Evolutionary conservation across 768 basidiomycete genomes (phyloP), one percentile per base, ranked within the genome.

Genomic region (Ephemerocybe angulata): DNA sequence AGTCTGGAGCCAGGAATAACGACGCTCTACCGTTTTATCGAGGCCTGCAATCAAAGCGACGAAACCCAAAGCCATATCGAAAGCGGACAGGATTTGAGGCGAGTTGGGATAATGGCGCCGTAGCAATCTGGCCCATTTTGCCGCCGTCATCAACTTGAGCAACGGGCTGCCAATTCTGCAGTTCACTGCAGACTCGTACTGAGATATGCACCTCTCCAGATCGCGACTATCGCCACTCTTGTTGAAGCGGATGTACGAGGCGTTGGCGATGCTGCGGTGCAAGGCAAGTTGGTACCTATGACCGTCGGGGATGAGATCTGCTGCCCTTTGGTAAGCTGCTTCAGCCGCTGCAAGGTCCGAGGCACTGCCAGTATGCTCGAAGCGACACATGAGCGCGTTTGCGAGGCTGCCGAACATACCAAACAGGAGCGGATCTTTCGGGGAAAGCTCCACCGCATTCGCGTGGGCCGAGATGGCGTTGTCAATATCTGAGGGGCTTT

Each of bases 391-490:
- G 24, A 54, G 54, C 2, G 55, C 46, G 37, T 31, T 33, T n/a
- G 52, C 63, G 51, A 62, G 55, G 28, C 46, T 44, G 22, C 11
- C 53, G n/a, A 60, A 37, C 22, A 25, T 30, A 5, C 30, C 29
- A 10, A 25, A 28, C 43, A 56, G 35, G 24, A 43, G 27, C 11
- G 44, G 28, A 1, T 53, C 51, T 11, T 49, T 21, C 1, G 53
- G 50, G 15, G 53, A 50, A 8, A 58, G 37, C 12, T 50, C 44
- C 2, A 63, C 46, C 17, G 62, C 58, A 27, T 53, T 51, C 41
- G 48, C 40, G 8, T 8, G 8, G 8, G 33, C 17, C 33, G 33
- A 19, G 21, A 64, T 60, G 8, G 63, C 59, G 19, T 57, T 28
- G 12, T 49, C 41, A 44, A 61, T 42, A 28, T 63, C 59, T n/a